Conservation (phyloP, 2,329 filamentous ascomycete species). For the Ophiocordyceps camponoti-saundersi region DNA sequence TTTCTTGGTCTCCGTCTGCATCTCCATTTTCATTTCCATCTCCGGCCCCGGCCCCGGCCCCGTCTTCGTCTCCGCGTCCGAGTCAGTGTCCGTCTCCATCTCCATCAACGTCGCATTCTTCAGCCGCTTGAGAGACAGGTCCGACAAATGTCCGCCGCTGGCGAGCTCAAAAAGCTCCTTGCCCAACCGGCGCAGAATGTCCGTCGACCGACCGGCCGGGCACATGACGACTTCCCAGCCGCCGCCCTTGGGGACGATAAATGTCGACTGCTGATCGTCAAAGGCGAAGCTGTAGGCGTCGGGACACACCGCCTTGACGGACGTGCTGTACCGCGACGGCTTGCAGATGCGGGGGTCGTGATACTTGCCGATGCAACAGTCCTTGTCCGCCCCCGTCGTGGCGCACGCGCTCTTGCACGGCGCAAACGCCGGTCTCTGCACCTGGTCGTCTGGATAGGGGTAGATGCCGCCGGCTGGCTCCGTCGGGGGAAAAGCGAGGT, state of each 20-base stretch:
- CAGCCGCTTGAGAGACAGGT: conserved; percentile 13
- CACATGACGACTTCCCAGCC: conserved; percentile 71
- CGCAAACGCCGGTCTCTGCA: conserved; percentile 54
- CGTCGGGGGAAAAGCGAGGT: conserved; percentile 49
- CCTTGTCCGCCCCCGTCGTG: conserved; percentile 44
- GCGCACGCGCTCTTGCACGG: conserved; percentile 66
- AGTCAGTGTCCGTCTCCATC: conserved; percentile 11
- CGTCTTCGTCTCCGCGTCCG: background rate
- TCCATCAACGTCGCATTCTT: conserved; percentile 17
- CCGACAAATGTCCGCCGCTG: conserved; percentile 20
- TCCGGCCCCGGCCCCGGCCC: conserved; percentile 12
- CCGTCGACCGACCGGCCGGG: conserved; percentile 42
- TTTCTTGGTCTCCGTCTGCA: conserved; percentile 3
- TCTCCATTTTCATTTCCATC: conserved; percentile 14
- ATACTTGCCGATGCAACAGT: conserved; percentile 62
- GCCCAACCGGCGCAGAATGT: conserved; percentile 36
- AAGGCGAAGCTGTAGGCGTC: conserved; percentile 71
- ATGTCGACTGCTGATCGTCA: conserved; percentile 40
- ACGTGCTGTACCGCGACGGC: conserved; percentile 49
- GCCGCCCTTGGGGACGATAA: conserved; percentile 47
- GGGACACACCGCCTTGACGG: conserved; percentile 60
- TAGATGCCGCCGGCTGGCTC: conserved; percentile 63
- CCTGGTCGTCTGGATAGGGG: conserved; percentile 61
- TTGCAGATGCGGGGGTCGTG: conserved; percentile 45
- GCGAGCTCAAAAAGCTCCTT: conserved; percentile 30